Conservation (phyloP, 164 flowering plant genomes). For the Macadamia integrifolia region DNA sequence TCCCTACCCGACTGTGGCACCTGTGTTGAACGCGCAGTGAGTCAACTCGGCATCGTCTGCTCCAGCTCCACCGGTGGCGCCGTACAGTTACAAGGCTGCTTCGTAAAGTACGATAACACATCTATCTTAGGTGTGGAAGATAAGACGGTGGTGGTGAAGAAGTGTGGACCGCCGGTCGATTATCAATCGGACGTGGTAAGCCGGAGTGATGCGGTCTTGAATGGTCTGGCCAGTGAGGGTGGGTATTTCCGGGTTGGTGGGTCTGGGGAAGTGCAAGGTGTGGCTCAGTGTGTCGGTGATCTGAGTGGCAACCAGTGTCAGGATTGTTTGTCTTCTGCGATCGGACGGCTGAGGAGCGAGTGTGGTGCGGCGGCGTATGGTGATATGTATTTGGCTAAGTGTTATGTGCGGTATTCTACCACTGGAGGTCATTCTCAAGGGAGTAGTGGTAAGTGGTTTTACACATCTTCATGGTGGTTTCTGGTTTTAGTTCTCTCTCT, state of each 20-base stretch:
- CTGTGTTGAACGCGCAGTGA: slow-evolving; percentile 58
- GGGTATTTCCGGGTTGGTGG: slow-evolving; percentile 57
- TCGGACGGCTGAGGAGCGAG: slow-evolving; percentile 50
- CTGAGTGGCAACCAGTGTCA: slow-evolving; percentile 61
- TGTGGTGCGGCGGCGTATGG: slow-evolving; percentile 61
- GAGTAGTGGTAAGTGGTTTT: slow-evolving; percentile 37
- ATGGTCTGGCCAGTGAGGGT: slow-evolving; percentile 28
- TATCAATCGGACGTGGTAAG: slow-evolving; percentile 29
- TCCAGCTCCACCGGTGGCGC: slow-evolving; percentile 55
- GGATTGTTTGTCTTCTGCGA: slow-evolving; percentile 62
- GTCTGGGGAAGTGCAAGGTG: slow-evolving; percentile 51
- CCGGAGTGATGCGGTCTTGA: slow-evolving; percentile 58
- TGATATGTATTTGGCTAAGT: slow-evolving; percentile 79
- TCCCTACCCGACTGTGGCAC: slow-evolving; percentile 73
- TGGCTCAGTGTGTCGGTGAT: slow-evolving; percentile 89
- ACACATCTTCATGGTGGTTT: slow-evolving; percentile 19
- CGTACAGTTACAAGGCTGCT: slow-evolving; percentile 71
- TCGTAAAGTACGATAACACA: slow-evolving; percentile 64
- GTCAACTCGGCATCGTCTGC: slow-evolving; percentile 48
- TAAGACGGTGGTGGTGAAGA: slow-evolving; percentile 62
- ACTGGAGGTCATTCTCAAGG: slow-evolving; percentile 27
- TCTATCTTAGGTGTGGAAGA: slow-evolving; percentile 70
- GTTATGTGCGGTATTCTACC: slow-evolving; percentile 61
- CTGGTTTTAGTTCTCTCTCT: slow-evolving; percentile 6
- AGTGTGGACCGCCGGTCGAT: slow-evolving; percentile 62